Conservation (phyloP, 139 green algal genomes). For the Deuterostichococcus epilithicus region DNA sequence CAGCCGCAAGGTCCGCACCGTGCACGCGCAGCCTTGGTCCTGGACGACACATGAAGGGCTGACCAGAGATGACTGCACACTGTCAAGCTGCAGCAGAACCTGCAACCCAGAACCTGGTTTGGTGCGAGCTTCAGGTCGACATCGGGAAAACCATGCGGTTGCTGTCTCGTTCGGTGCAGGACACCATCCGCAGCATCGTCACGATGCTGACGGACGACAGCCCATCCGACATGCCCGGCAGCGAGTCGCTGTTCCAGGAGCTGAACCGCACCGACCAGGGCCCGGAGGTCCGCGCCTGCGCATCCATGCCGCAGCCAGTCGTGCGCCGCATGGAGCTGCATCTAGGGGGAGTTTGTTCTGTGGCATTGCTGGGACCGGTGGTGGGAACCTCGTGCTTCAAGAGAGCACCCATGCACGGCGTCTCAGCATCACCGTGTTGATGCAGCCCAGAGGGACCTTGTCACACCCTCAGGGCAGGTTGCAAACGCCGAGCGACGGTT, state of each 20-base stretch:
- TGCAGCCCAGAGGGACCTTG: too few relatives aligned
- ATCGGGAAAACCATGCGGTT: too few relatives aligned
- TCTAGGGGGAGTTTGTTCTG: neutral
- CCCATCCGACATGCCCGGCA: constrained; percentile 7
- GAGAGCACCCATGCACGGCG: neutral
- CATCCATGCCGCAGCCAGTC: neutral
- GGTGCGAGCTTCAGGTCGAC: too few relatives aligned
- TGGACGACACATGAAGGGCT: too few relatives aligned
- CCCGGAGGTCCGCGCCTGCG: neutral
- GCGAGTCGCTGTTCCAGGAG: constrained; percentile 60
- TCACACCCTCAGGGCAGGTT: constrained; percentile 3
- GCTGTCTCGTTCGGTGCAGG: constrained; percentile 9
- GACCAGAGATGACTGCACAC: too few relatives aligned
- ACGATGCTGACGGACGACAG: constrained; percentile 82
- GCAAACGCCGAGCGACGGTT: constrained; percentile 16
- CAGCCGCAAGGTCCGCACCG: constrained; percentile 13
- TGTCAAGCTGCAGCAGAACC: too few relatives aligned
- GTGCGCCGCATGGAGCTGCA: neutral
- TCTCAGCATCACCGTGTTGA: neutral
- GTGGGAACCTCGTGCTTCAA: neutral
- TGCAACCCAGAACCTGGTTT: too few relatives aligned
- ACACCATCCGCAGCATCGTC: constrained; percentile 93
- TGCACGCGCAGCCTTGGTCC: too few relatives aligned
- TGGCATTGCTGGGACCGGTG: too few relatives aligned
- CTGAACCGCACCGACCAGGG: constrained; percentile 32